phyloP scores from a whole-genome alignment of 2,329 filamentous ascomycete genomes.

The Canariomyces notabilis region DNA sequence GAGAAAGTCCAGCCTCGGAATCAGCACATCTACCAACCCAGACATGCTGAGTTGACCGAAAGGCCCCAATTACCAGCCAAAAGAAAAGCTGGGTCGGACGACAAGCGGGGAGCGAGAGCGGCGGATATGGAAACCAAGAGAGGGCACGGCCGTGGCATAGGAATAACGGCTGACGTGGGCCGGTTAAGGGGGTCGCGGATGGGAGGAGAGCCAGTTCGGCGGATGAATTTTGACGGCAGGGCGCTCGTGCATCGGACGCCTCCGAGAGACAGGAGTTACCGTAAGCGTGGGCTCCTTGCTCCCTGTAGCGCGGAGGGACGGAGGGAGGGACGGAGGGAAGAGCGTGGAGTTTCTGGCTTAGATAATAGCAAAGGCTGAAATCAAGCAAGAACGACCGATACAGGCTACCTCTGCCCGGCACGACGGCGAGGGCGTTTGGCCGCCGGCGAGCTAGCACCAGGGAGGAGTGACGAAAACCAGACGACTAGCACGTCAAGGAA shows the following conservation, averaged over 20 bases:
- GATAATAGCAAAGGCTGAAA: constrained; percentile 7
- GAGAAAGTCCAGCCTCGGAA: constrained; percentile 33
- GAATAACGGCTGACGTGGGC: neutral
- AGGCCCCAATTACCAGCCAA: constrained; percentile 1
- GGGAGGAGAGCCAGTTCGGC: constrained; percentile 6
- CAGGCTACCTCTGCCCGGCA: constrained; percentile 15
- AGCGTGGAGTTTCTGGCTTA: no score
- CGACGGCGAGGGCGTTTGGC: neutral
- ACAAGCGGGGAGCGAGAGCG: constrained; percentile 14
- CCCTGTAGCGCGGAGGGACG: no score
- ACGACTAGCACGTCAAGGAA: constrained; percentile 32
- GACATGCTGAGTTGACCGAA: constrained; percentile 23
- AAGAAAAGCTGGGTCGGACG: constrained; percentile 1
- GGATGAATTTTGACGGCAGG: neutral
- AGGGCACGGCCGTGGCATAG: constrained; percentile 20
- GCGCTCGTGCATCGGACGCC: constrained; percentile 9
- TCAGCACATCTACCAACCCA: constrained; percentile 23
- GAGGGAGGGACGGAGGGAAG: no score
- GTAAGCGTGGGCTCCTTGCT: no score
- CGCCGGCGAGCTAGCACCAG: constrained; percentile 12
- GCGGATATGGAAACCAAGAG: constrained; percentile 11
- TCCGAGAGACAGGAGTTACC: neutral
- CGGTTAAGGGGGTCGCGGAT: constrained; percentile 6
- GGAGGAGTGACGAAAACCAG: constrained; percentile 22
- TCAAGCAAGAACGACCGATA: constrained; percentile 23